Evolutionary conservation across 176 grass and related monocot genomes (phyloP), one percentile per base, ranked within the genome.

Genomic region (Paspalum vaginatum): DNA sequence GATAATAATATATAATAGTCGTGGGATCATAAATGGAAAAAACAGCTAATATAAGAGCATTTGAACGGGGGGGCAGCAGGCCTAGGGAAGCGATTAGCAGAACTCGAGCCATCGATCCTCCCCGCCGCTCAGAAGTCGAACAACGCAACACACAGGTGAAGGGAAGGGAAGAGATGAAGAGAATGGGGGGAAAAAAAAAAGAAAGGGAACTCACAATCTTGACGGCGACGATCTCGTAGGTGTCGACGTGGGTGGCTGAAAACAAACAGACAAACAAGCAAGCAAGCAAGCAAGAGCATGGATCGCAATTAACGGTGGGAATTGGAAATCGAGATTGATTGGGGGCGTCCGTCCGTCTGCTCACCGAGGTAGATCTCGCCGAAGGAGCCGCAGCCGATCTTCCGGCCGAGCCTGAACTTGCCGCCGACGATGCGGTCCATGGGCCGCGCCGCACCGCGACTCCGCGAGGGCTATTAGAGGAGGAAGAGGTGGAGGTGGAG

Each of bases 201-300:
- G 11, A 1, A 51, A 13, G 5, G 22, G 46, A 0, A 89, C 90
- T 95, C 82, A 98, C 92, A 74, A 98, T 95, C 71, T 98, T 98
- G 11, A 98, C 92, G 41, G 96, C 96, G 68, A 91, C 96, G 81
- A 95, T 98, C 90, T 98, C 96, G 64, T 91, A 95, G 53, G 96
- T 95, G 63, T 95, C 92, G 14, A 98, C 80, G 51, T 98, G 90
- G 41, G 96, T 98, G 16, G 88, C 96, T 98, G 88, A 54, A 93
- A 49, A 87, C 0, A 8, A 48, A 8, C 38, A 76, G 20, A 11
- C 20, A 67, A 15, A 20, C 84, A n/a, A n/a, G n/a, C n/a, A n/a
- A 32, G 3, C 32, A 32, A 32, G 3, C 32, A 32, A 32, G 32
- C 32, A 32, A 32, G 32, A 32, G 32, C 32, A 3, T 32, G 32